Conservation (phyloP, 176 grass and related monocot genomes). For the Oryza brachyantha region DNA sequence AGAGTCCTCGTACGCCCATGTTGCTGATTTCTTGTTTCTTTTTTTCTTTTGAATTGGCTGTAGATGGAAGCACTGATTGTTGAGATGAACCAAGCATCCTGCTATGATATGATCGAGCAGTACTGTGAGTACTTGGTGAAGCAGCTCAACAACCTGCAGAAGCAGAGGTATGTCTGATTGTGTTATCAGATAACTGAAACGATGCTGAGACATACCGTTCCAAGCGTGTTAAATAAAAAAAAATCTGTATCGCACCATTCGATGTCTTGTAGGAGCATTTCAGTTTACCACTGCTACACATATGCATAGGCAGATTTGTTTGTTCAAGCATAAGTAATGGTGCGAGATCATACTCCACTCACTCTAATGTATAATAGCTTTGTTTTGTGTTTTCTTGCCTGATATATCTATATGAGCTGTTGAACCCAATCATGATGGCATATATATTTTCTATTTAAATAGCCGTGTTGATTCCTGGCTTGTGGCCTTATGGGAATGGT, state of each 20-base stretch:
- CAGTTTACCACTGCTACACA: neutral
- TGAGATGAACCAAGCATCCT: constrained; percentile 73
- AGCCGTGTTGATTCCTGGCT: neutral
- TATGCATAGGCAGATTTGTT: no score
- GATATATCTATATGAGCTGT: neutral
- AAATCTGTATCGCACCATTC: neutral
- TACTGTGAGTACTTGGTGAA: constrained; percentile 67
- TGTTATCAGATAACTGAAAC: neutral
- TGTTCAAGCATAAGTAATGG: no score
- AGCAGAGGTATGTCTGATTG: constrained; percentile 57
- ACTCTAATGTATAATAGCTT: neutral
- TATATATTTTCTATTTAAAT: neutral
- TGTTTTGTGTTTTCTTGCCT: neutral
- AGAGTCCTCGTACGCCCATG: neutral
- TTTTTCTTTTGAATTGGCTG: neutral
- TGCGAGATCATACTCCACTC: neutral
- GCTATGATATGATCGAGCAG: constrained; percentile 84
- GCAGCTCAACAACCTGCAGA: constrained; percentile 71
- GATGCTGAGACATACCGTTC: constrained; percentile 4
- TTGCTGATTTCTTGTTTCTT: constrained; percentile 12
- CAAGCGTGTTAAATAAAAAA: neutral
- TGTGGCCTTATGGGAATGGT: neutral
- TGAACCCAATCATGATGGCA: neutral
- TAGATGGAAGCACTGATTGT: constrained; percentile 73
- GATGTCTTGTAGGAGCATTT: neutral